These are phyloP conservation scores for Entomortierella lignicola DNA, from an alignment of 192 early-diverging fungal genomes.

Conservation along the genomic window DNA sequence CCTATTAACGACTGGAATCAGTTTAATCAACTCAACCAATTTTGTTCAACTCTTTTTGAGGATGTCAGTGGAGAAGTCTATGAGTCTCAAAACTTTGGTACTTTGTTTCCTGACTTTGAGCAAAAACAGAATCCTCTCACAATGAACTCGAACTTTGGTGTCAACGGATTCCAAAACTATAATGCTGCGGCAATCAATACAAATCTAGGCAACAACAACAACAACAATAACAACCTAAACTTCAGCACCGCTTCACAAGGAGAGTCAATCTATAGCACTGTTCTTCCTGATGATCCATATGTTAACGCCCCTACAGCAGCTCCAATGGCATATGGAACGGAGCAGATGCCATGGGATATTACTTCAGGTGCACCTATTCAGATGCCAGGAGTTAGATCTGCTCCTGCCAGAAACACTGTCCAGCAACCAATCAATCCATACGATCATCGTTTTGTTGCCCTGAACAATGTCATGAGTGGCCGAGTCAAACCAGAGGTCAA, in stretches of 20 bases:
- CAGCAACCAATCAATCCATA: constrained; percentile 15
- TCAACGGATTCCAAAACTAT: constrained; percentile 11
- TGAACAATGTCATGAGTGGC: constrained; percentile 8
- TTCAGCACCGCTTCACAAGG: constrained; percentile 3
- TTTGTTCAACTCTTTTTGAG: constrained; percentile 40
- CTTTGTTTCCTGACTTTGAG: constrained; percentile 44
- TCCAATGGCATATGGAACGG: constrained; percentile 10
- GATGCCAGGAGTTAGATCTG: constrained; percentile 16
- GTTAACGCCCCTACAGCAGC: not conserved
- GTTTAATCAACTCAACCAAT: constrained; percentile 49
- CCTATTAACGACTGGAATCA: constrained; percentile 40
- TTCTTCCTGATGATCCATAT: constrained; percentile 35
- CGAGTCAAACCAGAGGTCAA: constrained; percentile 11
- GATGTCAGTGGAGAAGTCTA: constrained; percentile 54
- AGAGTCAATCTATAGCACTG: constrained; percentile 34
- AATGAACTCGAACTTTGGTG: constrained; percentile 16
- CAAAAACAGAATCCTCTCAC: constrained; percentile 37
- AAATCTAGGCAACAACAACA: constrained; percentile 1
- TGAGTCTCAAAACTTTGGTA: constrained; percentile 35
- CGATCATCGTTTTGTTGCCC: not conserved
- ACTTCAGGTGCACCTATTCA: not conserved
- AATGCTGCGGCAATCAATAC: constrained; percentile 6
- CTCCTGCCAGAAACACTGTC: constrained; percentile 5
- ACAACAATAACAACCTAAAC: not conserved
- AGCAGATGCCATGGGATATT: constrained; percentile 22